These are phyloP conservation scores for Podospora pseudopauciseta DNA, from an alignment of 495 filamentous ascomycete genomes.

Conservation along the genomic window DNA sequence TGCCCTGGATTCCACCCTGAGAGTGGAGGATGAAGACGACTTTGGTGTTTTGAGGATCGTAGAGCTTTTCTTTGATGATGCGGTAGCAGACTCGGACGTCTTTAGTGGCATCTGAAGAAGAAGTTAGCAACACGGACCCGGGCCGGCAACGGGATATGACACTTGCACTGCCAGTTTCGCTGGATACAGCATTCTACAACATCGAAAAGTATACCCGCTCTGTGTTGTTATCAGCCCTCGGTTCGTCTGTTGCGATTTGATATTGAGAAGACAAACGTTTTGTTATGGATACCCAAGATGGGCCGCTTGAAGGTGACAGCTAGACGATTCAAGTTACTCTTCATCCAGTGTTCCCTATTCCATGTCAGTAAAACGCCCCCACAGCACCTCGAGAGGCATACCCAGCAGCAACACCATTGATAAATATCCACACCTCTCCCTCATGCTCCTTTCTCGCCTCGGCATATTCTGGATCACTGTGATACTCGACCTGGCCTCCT, in stretches of 20 bases:
- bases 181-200: conserved; percentile 74
- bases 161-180: conserved; percentile 58
- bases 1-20: conserved; percentile 76
- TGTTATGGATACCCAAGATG: conserved; percentile 78
- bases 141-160: background rate
- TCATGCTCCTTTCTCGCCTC: conserved; percentile 40
- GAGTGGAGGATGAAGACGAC: conserved; percentile 77
- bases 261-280: conserved; percentile 45
- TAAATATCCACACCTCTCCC: conserved; percentile 69
- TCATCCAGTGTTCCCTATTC: conserved; percentile 52
- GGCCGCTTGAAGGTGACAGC: conserved; percentile 71
- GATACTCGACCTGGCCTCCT: conserved; percentile 34
- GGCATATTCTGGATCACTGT: conserved; percentile 43
- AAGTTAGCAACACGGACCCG: background rate
- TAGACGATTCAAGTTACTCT: conserved; percentile 67
- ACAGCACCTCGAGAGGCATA: conserved; percentile 22
- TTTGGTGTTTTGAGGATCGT: conserved; percentile 59
- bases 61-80: conserved; percentile 57
- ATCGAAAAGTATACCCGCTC: conserved; percentile 66
- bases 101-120: conserved; percentile 50
- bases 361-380: conserved; percentile 11
- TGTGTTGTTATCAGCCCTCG: background rate
- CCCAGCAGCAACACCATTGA: conserved; percentile 65
- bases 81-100: conserved; percentile 59
- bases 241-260: background rate